These are phyloP conservation scores for Panaeolus cyanescens DNA, from an alignment of 768 basidiomycete species.

Conservation along the genomic window DNA sequence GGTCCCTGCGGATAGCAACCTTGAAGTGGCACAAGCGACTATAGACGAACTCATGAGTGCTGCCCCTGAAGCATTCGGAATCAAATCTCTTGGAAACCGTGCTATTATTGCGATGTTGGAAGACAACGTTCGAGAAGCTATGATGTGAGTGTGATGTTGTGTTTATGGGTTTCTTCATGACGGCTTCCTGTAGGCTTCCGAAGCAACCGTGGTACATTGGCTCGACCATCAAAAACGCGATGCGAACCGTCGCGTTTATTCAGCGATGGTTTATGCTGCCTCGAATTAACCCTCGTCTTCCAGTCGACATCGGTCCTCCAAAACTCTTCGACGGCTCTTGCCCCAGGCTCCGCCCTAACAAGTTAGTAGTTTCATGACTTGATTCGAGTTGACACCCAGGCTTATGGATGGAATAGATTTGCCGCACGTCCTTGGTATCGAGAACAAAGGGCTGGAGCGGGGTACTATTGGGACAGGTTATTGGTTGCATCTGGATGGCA, in stretches of 20 bases:
- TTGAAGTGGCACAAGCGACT: conserved; percentile 40
- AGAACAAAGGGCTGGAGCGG: conserved; percentile 31
- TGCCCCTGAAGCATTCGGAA: conserved; percentile 37
- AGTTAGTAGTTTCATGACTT: conserved; percentile 19
- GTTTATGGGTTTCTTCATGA: not conserved
- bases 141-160: conserved; percentile 39
- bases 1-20: conserved; percentile 43
- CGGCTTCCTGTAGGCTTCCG: conserved; percentile 30
- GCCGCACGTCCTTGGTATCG: conserved; percentile 49
- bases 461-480: conserved; percentile 29
- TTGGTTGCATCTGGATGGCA: conserved; percentile 35
- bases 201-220: conserved; percentile 36
- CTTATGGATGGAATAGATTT: conserved; percentile 23
- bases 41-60: conserved; percentile 40
- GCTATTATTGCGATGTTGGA: conserved; percentile 40
- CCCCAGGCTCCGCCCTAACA: conserved; percentile 36
- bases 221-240: conserved; percentile 18
- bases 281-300: conserved; percentile 15
- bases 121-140: conserved; percentile 43
- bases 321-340: conserved; percentile 13
- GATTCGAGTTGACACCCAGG: not conserved
- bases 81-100: conserved; percentile 34
- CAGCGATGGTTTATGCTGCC: conserved; percentile 43
- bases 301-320: not conserved
- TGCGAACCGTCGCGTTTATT: conserved; percentile 28